Percentiles rank a stretch among this genome's conserved stretches.
These are phyloP conservation scores for Sistotremastrum niveocremeum DNA, from an alignment of 768 basidiomycete species.

Conservation along the genomic window DNA sequence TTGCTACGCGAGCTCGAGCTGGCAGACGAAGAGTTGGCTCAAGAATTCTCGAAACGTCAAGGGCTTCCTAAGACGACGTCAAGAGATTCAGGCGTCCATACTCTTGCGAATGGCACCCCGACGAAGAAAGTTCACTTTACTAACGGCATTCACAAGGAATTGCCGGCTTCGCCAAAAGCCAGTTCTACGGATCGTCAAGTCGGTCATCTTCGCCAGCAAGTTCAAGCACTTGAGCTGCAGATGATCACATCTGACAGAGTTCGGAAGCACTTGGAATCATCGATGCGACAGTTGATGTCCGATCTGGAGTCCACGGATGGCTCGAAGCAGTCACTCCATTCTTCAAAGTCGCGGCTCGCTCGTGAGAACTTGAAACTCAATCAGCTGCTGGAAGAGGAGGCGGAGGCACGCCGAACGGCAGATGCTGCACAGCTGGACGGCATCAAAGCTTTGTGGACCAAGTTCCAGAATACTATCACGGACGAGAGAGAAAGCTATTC, in stretches of 20 bases:
- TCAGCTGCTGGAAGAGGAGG: conserved; percentile 48
- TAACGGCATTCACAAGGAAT: conserved; percentile 17
- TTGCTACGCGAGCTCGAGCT: conserved; percentile 50
- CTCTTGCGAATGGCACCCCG: conserved; percentile 34
- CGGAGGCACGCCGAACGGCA: conserved; percentile 44
- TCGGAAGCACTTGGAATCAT: conserved; percentile 46
- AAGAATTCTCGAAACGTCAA: conserved; percentile 31
- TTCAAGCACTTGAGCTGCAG: conserved; percentile 53
- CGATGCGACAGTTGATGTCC: conserved; percentile 42
- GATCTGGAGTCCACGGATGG: conserved; percentile 54
- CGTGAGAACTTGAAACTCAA: conserved; percentile 43
- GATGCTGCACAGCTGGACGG: conserved; percentile 52
- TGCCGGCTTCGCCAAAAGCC: conserved; percentile 21
- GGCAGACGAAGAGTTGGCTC: conserved; percentile 42
- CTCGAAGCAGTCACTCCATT: conserved; percentile 47
- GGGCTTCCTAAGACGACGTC: conserved; percentile 3
- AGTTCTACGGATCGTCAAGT: conserved; percentile 34
- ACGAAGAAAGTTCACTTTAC: conserved; percentile 23
- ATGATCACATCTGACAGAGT: conserved; percentile 58
- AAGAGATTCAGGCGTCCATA: conserved; percentile 18
- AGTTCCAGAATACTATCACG: conserved; percentile 44
- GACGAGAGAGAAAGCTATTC: conserved; percentile 49
- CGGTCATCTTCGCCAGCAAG: conserved; percentile 42
- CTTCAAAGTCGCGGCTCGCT: conserved; percentile 39
- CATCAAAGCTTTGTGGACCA: conserved; percentile 52